Evolutionary conservation across 441 rosid species (phyloP).

Genomic region (Populus hybrid): DNA sequence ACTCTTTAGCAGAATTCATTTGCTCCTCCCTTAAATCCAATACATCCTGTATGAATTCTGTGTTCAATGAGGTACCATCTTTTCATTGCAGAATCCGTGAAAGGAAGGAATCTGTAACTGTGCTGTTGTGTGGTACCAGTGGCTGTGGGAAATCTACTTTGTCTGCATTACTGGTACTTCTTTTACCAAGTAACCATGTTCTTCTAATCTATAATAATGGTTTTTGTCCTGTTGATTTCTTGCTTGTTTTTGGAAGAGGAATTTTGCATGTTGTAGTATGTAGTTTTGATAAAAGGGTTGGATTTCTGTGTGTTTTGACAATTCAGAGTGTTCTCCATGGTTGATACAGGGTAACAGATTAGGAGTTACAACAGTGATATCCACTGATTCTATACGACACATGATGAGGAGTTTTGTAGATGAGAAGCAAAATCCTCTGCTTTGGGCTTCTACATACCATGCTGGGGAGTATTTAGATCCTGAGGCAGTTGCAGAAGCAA

Average conservation of each 20-base stretch:
- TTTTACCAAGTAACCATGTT: constrained; percentile 17
- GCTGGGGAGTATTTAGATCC: constrained; percentile 92
- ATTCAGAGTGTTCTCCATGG: constrained; percentile 1
- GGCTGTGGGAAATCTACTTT: constrained; percentile 99
- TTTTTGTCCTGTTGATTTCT: background rate
- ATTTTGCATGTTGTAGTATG: background rate
- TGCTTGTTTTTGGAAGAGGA: background rate
- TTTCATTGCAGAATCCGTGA: constrained; percentile 79
- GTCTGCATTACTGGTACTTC: constrained; percentile 90
- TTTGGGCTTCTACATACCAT: constrained; percentile 97
- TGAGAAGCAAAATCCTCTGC: constrained; percentile 83
- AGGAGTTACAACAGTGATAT: constrained; percentile 92
- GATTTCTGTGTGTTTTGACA: background rate
- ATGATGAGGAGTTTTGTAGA: constrained; percentile 98
- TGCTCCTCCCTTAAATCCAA: background rate
- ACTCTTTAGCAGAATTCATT: background rate
- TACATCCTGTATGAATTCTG: background rate
- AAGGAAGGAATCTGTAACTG: constrained; percentile 93
- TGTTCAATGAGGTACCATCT: constrained; percentile 7
- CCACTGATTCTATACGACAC: constrained; percentile 89
- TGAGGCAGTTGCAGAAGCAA: constrained; percentile 84
- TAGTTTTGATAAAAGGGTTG: background rate
- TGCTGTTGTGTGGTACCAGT: constrained; percentile 95
- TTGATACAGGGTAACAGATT: constrained; percentile 76
- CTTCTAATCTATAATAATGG: background rate